phyloP scores from a whole-genome alignment of 257 asterid genomes.

The Gardenia jasminoides region DNA sequence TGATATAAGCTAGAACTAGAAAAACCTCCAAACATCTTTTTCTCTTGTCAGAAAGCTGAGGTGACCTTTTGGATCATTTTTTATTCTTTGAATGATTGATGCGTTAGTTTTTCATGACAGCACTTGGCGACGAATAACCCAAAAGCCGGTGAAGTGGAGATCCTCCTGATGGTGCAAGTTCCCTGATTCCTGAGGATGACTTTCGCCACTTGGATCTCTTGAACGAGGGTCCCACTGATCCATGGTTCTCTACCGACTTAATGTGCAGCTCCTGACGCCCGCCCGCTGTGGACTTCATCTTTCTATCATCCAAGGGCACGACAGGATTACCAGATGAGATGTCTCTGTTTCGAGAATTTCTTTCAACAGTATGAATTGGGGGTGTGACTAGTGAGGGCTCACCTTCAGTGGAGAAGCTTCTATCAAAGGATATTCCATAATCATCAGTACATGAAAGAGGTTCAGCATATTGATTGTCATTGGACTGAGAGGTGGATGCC shows the following conservation, averaged over 20 bases:
- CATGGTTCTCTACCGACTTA: slow-evolving; percentile 17
- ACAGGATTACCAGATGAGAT: slow-evolving; percentile 29
- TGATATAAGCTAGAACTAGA: neutral
- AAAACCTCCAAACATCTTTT: neutral
- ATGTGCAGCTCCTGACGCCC: slow-evolving; percentile 13
- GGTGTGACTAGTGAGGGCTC: slow-evolving; percentile 31
- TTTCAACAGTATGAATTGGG: slow-evolving; percentile 25
- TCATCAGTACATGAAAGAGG: slow-evolving; percentile 62
- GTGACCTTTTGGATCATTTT: slow-evolving; percentile 20
- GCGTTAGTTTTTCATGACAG: slow-evolving; percentile 35
- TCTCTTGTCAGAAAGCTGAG: neutral
- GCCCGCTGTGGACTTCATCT: slow-evolving; percentile 46
- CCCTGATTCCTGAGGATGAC: slow-evolving; percentile 51
- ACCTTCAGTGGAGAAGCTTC: slow-evolving; percentile 53
- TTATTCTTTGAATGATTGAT: slow-evolving; percentile 7
- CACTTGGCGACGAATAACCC: slow-evolving; percentile 78
- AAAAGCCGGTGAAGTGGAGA: slow-evolving; percentile 80
- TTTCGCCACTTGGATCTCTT: slow-evolving; percentile 31
- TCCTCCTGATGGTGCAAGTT: slow-evolving; percentile 34
- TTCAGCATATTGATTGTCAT: slow-evolving; percentile 31
- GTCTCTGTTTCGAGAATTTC: slow-evolving; percentile 30
- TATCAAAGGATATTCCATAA: slow-evolving; percentile 46
- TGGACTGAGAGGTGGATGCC: slow-evolving; percentile 27
- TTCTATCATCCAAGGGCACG: slow-evolving; percentile 40
- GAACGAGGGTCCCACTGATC: slow-evolving; percentile 42